Percentiles rank a stretch among this genome's conserved stretches.
Evolutionary conservation across 179 eudicot genomes (phyloP).

Genomic region (Spinacia oleracea): DNA sequence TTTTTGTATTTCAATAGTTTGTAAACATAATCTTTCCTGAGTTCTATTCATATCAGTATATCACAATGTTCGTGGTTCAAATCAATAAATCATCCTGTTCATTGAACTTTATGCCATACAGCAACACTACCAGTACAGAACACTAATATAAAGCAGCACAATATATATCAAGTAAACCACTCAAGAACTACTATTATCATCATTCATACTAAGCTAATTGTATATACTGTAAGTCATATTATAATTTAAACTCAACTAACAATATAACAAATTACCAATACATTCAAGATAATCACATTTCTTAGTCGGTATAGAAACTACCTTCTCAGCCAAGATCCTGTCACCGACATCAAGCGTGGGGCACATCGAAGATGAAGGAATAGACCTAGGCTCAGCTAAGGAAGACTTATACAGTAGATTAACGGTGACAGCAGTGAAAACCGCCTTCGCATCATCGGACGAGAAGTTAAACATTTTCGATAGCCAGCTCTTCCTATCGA

Average conservation of each 20-base stretch:
- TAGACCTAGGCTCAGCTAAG: slow-evolving; percentile 80
- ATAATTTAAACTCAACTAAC: not conserved
- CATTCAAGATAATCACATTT: not conserved
- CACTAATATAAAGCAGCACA: not conserved
- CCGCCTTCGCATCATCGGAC: slow-evolving; percentile 83
- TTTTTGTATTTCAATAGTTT: not conserved
- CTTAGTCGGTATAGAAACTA: slow-evolving; percentile 17
- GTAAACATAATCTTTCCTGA: not conserved
- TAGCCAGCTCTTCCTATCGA: slow-evolving; percentile 35
- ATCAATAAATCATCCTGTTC: not conserved
- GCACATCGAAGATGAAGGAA: slow-evolving; percentile 77
- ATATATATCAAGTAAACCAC: not conserved
- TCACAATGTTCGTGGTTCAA: too few species aligned
- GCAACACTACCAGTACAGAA: not conserved
- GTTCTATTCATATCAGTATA: too few species aligned
- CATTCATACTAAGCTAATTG: not conserved
- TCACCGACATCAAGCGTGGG: slow-evolving; percentile 92
- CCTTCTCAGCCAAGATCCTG: slow-evolving; percentile 89
- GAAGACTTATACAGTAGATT: slow-evolving; percentile 60
- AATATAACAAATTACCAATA: not conserved
- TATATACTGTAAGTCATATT: not conserved
- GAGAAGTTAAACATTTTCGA: slow-evolving; percentile 39
- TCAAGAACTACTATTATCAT: not conserved
- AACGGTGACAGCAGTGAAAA: slow-evolving; percentile 72
- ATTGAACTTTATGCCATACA: not conserved